Percentiles rank a stretch among this genome's conserved stretches.
Conservation (phyloP, 2,329 filamentous ascomycete genomes). For the Orbilia blumenaviensis region DNA sequence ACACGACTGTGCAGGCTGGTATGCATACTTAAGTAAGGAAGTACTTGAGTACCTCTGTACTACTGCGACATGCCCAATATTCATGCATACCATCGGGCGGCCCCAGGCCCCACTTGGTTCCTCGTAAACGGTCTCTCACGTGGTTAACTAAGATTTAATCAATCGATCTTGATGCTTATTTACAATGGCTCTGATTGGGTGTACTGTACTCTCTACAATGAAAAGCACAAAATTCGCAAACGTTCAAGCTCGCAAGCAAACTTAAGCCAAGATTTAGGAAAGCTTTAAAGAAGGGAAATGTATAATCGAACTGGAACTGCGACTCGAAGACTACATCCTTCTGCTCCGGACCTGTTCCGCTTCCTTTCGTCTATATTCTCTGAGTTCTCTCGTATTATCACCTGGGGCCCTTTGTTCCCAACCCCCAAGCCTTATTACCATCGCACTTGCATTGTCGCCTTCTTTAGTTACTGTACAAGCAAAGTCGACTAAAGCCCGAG, state of each 20-base stretch:
- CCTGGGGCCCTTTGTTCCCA: conserved; percentile 82
- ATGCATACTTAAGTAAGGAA: too few relatives aligned
- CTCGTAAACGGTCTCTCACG: background rate
- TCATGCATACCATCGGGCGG: background rate
- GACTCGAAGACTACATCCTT: conserved; percentile 58
- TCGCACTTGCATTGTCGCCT: conserved; percentile 75
- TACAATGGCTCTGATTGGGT: background rate
- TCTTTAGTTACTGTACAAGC: conserved; percentile 80
- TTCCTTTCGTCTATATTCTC: conserved; percentile 82
- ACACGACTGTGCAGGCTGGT: background rate
- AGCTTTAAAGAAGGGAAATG: background rate
- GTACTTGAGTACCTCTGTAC: too few relatives aligned
- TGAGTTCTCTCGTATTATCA: conserved; percentile 87
- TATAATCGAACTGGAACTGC: background rate
- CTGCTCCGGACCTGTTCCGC: conserved; percentile 82
- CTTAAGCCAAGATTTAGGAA: too few relatives aligned
- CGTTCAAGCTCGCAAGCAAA: background rate
- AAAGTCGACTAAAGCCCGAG: conserved; percentile 80
- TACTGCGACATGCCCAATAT: background rate
- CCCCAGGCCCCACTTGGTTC: too few relatives aligned
- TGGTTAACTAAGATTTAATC: too few relatives aligned
- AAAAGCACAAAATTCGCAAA: conserved; percentile 10
- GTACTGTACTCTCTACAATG: background rate
- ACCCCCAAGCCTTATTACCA: conserved; percentile 73
- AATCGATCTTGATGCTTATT: background rate